phyloP scores from a whole-genome alignment of 345 rosid species.

The Ailanthus altissimus region DNA sequence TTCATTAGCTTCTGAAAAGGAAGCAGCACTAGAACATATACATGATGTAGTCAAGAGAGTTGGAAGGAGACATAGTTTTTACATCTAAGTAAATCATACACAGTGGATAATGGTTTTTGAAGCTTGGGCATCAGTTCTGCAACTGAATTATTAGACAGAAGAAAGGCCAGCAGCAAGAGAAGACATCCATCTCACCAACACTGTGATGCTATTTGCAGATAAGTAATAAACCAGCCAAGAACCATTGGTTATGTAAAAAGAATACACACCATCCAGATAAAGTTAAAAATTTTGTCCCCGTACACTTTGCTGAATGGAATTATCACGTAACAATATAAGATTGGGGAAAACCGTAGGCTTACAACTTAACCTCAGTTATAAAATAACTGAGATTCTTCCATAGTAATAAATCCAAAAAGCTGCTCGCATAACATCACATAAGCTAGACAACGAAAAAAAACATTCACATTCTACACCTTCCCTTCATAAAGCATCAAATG shows the following conservation, averaged over 20 bases:
- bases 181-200: background rate
- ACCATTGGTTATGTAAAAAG: background rate
- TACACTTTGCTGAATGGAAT: background rate
- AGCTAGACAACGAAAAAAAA: background rate
- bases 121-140: constrained; percentile 7
- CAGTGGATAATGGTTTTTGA: background rate
- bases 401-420: background rate
- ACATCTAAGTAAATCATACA: background rate
- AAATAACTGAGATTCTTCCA: background rate
- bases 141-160: background rate
- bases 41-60: background rate
- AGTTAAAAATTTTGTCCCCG: background rate
- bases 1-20: background rate
- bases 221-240: background rate
- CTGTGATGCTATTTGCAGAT: background rate
- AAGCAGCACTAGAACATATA: background rate
- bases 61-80: background rate
- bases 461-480: background rate
- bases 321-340: constrained; percentile 4
- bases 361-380: background rate
- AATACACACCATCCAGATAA: background rate
- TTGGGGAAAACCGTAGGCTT: no score
- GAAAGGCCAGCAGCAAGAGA: background rate
- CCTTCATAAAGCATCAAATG: background rate
- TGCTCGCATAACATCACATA: constrained; percentile 1